Evolutionary conservation across 106 monocot genomes (phyloP).

Genomic region (Dioscorea dumetorum): DNA sequence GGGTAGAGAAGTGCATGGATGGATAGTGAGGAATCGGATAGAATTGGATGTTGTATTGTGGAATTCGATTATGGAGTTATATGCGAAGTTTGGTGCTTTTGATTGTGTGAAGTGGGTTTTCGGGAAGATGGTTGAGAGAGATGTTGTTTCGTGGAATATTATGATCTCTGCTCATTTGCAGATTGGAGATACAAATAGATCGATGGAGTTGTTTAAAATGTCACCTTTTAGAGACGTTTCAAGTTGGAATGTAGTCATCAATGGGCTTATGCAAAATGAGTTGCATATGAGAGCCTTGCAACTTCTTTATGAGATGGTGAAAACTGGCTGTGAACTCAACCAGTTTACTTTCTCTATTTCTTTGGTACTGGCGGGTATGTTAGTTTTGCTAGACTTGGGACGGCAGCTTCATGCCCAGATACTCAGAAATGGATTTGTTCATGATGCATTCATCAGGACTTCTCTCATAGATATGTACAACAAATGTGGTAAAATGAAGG

Average conservation of each 20-base stretch:
- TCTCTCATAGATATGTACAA: slow-evolving; percentile 82
- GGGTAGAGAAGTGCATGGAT: slow-evolving; percentile 61
- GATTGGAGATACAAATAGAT: slow-evolving; percentile 31
- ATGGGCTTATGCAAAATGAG: slow-evolving; percentile 47
- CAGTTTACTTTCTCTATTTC: slow-evolving; percentile 61
- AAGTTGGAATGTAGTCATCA: slow-evolving; percentile 79
- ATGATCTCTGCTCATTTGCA: slow-evolving; percentile 43
- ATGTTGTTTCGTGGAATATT: slow-evolving; percentile 66
- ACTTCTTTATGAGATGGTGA: slow-evolving; percentile 45
- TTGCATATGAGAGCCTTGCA: slow-evolving; percentile 26
- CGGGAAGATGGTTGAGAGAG: slow-evolving; percentile 36
- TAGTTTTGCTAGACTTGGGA: slow-evolving; percentile 45
- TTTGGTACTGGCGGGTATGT: slow-evolving; percentile 36
- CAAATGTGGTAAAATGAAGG: slow-evolving; percentile 60
- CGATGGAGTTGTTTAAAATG: slow-evolving; percentile 44
- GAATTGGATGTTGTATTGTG: slow-evolving; percentile 41
- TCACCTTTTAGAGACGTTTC: slow-evolving; percentile 43
- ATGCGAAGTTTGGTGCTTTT: slow-evolving; percentile 48
- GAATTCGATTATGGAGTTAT: slow-evolving; percentile 64
- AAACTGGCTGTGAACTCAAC: slow-evolving; percentile 34
- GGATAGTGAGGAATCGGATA: slow-evolving; percentile 47
- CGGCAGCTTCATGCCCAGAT: slow-evolving; percentile 50
- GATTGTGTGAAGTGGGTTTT: slow-evolving; percentile 31
- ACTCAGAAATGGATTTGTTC: slow-evolving; percentile 26
- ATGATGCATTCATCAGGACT: slow-evolving; percentile 39